These are phyloP conservation scores for Agaricus sinodeliciosus DNA, from an alignment of 768 basidiomycete genomes.

Conservation along the genomic window DNA sequence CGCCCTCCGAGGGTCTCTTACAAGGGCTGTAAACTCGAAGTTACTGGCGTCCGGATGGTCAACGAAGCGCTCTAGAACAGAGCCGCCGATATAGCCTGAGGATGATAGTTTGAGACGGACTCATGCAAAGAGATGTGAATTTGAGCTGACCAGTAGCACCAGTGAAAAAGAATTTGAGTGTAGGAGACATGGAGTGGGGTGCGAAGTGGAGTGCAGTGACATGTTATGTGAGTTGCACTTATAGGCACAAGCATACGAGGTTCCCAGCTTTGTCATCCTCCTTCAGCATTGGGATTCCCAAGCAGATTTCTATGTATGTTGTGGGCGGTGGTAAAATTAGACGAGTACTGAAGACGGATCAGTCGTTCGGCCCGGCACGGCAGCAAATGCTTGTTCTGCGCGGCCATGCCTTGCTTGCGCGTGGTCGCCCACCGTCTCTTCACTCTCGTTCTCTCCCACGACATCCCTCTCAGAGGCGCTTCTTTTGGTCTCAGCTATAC, in stretches of 20 bases:
- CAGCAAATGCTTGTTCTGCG: conserved; percentile 11
- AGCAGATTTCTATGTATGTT: too few species aligned
- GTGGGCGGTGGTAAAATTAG: background rate
- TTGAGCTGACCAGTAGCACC: conserved; percentile 35
- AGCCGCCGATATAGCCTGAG: conserved; percentile 42
- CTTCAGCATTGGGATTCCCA: too few species aligned
- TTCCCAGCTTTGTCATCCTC: too few species aligned
- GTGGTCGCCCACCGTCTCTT: background rate
- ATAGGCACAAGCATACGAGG: too few species aligned
- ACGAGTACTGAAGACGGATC: background rate
- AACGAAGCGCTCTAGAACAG: conserved; percentile 38
- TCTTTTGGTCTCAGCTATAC: conserved; percentile 8
- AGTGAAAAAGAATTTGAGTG: conserved; percentile 32
- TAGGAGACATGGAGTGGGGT: conserved; percentile 15
- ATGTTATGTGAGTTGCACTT: too few species aligned
- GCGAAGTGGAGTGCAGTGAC: background rate
- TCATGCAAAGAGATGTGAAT: background rate
- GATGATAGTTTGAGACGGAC: background rate
- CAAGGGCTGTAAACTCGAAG: conserved; percentile 37
- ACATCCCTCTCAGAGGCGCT: background rate
- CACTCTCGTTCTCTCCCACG: background rate
- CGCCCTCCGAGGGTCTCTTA: conserved; percentile 39
- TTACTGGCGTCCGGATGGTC: conserved; percentile 24
- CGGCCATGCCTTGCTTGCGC: conserved; percentile 7
- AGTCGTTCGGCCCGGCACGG: background rate